A percentile compares a stretch with the other conserved stretches of the same genome.
These are phyloP conservation scores for Zygoascus biomembranicola DNA, from an alignment of 805 yeast genomes.

Conservation along the genomic window DNA sequence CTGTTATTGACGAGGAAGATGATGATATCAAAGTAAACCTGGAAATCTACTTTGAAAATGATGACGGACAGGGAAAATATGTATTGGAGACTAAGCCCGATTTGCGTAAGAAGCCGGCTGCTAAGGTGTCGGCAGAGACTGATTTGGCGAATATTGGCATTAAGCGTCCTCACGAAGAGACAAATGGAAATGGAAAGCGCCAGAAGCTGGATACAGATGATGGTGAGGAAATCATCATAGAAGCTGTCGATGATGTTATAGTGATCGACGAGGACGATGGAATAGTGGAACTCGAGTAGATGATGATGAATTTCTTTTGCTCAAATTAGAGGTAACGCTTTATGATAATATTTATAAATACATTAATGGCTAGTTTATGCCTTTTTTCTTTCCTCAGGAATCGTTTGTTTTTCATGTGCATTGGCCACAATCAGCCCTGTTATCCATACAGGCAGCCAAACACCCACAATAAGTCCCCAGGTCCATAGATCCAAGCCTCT, in stretches of 20 bases:
- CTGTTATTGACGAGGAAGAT: conserved; percentile 77
- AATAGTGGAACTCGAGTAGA: background rate
- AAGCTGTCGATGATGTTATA: conserved; percentile 17
- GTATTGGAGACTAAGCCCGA: conserved; percentile 3
- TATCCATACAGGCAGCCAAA: conserved; percentile 84
- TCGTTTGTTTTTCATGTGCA: background rate
- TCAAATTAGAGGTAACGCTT: conserved; percentile 2
- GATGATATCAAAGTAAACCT: conserved; percentile 47
- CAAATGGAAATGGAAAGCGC: conserved; percentile 5
- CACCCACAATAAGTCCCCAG: conserved; percentile 62
- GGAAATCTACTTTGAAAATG: conserved; percentile 21
- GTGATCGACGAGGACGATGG: conserved; percentile 21
- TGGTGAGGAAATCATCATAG: conserved; percentile 7
- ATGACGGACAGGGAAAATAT: background rate
- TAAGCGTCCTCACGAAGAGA: conserved; percentile 1
- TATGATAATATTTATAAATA: conserved; percentile 1
- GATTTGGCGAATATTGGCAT: background rate
- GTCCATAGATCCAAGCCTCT: conserved; percentile 71
- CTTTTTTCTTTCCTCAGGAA: background rate
- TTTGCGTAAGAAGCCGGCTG: background rate
- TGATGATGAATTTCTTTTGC: background rate
- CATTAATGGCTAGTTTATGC: conserved; percentile 1
- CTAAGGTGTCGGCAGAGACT: background rate
- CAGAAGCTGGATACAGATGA: conserved; percentile 11
- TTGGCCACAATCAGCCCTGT: conserved; percentile 16